These are phyloP conservation scores for Graphilbum sp. DNA, from an alignment of 2,329 filamentous ascomycete species.

Conservation along the genomic window DNA sequence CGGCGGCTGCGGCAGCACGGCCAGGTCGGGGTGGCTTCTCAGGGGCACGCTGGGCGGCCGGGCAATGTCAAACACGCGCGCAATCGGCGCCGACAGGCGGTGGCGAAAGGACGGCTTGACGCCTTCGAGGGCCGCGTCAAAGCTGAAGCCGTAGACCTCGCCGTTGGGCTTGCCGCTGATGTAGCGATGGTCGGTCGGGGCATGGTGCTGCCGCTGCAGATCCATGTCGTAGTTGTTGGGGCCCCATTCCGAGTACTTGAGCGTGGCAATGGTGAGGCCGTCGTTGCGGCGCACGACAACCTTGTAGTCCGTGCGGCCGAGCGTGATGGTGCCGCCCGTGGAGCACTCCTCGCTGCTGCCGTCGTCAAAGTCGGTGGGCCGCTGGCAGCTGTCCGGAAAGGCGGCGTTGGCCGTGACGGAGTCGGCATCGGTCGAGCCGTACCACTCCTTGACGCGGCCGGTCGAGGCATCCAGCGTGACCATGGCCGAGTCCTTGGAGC, in stretches of 20 bases:
- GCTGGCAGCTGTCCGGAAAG: slow-evolving; percentile 53
- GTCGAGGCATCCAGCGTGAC: slow-evolving; percentile 79
- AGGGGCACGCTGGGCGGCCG: slow-evolving; percentile 47
- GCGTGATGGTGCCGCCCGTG: slow-evolving; percentile 61
- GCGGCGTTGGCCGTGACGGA: slow-evolving; percentile 37
- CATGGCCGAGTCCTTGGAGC: slow-evolving; percentile 78
- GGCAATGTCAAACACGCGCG: slow-evolving; percentile 76
- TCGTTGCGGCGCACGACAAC: slow-evolving; percentile 67
- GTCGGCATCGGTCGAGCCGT: slow-evolving; percentile 48
- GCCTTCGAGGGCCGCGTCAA: slow-evolving; percentile 23
- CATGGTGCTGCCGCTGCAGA: slow-evolving; percentile 64
- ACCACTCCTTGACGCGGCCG: slow-evolving; percentile 68
- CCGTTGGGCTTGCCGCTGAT: slow-evolving; percentile 80
- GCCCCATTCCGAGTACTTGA: slow-evolving; percentile 88
- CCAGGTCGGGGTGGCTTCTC: slow-evolving; percentile 56
- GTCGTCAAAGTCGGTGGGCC: slow-evolving; percentile 48
- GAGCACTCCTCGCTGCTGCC: slow-evolving; percentile 60
- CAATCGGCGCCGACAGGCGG: slow-evolving; percentile 61
- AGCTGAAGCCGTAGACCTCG: slow-evolving; percentile 64
- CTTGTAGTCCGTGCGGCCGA: slow-evolving; percentile 80
- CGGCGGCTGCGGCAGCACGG: slow-evolving; percentile 73
- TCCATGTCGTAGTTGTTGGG: slow-evolving; percentile 85
- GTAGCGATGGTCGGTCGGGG: slow-evolving; percentile 73
- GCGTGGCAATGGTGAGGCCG: slow-evolving; percentile 64
- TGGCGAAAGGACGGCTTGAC: slow-evolving; percentile 46